Conservation (phyloP, 73 alveolate genomes). For the Tetrahymena elliotti region DNA sequence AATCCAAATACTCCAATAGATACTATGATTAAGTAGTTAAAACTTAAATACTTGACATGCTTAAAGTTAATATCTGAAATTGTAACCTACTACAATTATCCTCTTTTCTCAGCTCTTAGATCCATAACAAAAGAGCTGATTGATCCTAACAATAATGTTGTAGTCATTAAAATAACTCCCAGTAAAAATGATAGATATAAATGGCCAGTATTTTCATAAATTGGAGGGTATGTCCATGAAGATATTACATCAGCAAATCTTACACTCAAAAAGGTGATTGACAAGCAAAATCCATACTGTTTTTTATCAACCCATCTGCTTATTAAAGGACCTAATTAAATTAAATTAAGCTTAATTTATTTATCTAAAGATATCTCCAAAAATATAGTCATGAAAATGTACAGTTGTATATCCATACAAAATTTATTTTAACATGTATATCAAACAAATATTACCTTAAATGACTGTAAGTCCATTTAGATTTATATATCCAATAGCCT, state of each 20-base stretch:
- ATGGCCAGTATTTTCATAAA: background rate
- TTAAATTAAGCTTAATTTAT: background rate
- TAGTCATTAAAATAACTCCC: background rate
- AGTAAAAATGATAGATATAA: background rate
- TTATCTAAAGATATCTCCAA: no score
- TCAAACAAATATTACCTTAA: background rate
- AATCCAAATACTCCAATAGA: background rate
- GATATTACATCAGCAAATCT: background rate
- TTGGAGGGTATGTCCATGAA: background rate
- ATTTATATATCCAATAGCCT: background rate
- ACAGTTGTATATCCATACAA: background rate
- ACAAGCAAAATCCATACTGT: background rate
- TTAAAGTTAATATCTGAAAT: background rate
- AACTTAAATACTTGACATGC: background rate
- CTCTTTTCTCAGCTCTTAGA: background rate
- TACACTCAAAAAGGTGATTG: background rate
- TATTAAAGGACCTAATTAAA: background rate
- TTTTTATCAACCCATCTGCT: background rate
- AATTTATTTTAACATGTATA: no score
- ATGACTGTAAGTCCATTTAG: background rate
- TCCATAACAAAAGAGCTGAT: background rate
- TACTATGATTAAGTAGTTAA: background rate
- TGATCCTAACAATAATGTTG: background rate
- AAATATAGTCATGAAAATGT: background rate
- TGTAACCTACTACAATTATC: background rate